Percentiles rank a stretch among this genome's conserved stretches.
Conservation (phyloP, 2,329 filamentous ascomycete species). For the Grosmannia huntii region DNA sequence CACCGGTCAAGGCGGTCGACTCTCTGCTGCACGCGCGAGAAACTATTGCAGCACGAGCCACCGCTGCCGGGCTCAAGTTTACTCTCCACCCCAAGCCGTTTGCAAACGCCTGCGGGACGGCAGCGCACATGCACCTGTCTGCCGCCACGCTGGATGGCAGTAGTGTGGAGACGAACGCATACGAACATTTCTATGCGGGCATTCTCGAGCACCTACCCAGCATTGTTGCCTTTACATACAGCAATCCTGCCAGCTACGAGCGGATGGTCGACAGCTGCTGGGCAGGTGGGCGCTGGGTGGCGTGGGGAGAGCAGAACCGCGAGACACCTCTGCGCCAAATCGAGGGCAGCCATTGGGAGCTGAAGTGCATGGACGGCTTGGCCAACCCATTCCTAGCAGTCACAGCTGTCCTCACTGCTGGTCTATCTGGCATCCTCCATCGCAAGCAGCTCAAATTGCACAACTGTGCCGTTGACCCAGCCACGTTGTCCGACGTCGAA, state of each 20-base stretch:
- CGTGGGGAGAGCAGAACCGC: conserved; percentile 73
- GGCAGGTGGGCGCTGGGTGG: conserved; percentile 66
- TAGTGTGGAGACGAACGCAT: conserved; percentile 18
- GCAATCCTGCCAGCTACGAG: conserved; percentile 54
- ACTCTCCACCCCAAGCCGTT: conserved; percentile 66
- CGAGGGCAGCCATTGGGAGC: conserved; percentile 57
- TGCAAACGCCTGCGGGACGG: conserved; percentile 43
- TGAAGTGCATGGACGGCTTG: conserved; percentile 65
- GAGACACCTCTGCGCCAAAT: conserved; percentile 63
- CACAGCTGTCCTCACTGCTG: conserved; percentile 46
- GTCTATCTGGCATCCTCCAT: conserved; percentile 38
- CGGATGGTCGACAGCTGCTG: conserved; percentile 57
- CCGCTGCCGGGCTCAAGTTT: conserved; percentile 48
- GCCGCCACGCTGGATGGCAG: conserved; percentile 33
- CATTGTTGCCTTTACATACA: conserved; percentile 57
- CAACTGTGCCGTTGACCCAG: conserved; percentile 45
- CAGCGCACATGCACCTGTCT: conserved; percentile 58
- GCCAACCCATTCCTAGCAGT: conserved; percentile 67
- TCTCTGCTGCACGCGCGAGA: conserved; percentile 58
- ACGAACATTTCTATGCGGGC: conserved; percentile 59
- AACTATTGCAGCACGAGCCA: conserved; percentile 52
- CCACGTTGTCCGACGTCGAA: conserved; percentile 31
- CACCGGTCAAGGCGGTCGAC: conserved; percentile 58
- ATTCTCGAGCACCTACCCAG: conserved; percentile 53
- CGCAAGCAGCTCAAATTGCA: conserved; percentile 30